Conservation (phyloP, 495 filamentous ascomycete species). For the Jackrogersella multiformis region DNA sequence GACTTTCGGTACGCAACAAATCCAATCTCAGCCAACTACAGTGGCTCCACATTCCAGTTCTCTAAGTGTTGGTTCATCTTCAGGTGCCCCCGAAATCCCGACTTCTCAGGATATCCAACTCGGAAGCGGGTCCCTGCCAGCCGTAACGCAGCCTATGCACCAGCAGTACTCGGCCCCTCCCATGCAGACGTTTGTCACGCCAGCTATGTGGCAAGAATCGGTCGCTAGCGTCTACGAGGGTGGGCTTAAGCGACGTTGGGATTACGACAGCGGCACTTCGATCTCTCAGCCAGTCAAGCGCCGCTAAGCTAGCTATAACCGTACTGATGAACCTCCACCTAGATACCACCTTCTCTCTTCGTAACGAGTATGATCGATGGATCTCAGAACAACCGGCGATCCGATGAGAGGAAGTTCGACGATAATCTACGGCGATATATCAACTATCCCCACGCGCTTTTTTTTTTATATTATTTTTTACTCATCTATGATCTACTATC, state of each 20-base stretch:
- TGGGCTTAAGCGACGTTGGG: slow-evolving; percentile 80
- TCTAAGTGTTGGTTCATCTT: slow-evolving; percentile 54
- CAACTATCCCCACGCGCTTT: slow-evolving; percentile 2
- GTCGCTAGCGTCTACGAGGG: slow-evolving; percentile 90
- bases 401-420: not conserved
- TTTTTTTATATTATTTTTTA: too few relatives aligned
- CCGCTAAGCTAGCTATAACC: slow-evolving; percentile 25
- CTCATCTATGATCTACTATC: slow-evolving; percentile 23
- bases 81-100: slow-evolving; percentile 61
- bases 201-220: slow-evolving; percentile 95
- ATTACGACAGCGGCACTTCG: slow-evolving; percentile 54
- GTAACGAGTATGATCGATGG: slow-evolving; percentile 15
- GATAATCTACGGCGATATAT: slow-evolving; percentile 8
- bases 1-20: slow-evolving; percentile 78
- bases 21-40: slow-evolving; percentile 53
- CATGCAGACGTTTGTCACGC: slow-evolving; percentile 77
- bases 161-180: slow-evolving; percentile 65
- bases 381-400: slow-evolving; percentile 15
- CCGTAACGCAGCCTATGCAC: slow-evolving; percentile 63
- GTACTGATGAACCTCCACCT: slow-evolving; percentile 19
- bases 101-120: slow-evolving; percentile 61
- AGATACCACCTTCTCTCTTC: slow-evolving; percentile 42
- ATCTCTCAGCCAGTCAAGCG: slow-evolving; percentile 43
- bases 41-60: slow-evolving; percentile 52
- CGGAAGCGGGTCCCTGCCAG: slow-evolving; percentile 60